Conservation (phyloP, 257 asterid genomes). For the Jaltomata sinuosa region DNA sequence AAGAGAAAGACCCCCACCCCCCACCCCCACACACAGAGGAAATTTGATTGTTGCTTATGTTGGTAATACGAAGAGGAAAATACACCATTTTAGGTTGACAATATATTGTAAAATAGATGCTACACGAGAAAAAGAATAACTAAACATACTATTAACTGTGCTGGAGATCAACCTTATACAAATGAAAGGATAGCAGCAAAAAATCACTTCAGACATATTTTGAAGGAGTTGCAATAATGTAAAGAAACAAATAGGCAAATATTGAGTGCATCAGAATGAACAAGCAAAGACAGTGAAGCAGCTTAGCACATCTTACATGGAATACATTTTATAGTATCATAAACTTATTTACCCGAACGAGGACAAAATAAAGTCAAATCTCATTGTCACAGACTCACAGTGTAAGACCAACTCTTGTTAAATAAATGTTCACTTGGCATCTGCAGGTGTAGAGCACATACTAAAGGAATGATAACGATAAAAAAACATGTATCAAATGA, state of each 20-base stretch:
- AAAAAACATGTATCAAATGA: background rate
- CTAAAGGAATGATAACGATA: background rate
- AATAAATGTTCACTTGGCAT: background rate
- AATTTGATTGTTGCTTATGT: background rate
- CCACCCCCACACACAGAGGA: too few relatives aligned
- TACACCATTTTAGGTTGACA: background rate
- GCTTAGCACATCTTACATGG: background rate
- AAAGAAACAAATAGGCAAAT: background rate
- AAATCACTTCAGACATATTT: background rate
- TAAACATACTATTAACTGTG: background rate
- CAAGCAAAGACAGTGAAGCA: background rate
- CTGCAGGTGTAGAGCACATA: background rate
- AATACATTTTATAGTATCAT: background rate
- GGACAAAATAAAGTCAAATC: background rate
- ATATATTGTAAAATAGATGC: background rate
- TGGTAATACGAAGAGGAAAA: background rate
- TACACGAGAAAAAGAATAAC: background rate
- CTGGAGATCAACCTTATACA: background rate
- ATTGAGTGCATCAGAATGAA: background rate
- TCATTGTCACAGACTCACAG: background rate
- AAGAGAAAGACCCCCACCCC: background rate
- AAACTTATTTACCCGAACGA: background rate
- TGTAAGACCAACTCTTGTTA: background rate
- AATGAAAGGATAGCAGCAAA: background rate
- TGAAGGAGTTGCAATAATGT: background rate